Percentiles rank a stretch among this genome's conserved stretches.
phyloP scores from a whole-genome alignment of 2,329 filamentous ascomycete genomes.

The Dactylella cylindrospora region DNA sequence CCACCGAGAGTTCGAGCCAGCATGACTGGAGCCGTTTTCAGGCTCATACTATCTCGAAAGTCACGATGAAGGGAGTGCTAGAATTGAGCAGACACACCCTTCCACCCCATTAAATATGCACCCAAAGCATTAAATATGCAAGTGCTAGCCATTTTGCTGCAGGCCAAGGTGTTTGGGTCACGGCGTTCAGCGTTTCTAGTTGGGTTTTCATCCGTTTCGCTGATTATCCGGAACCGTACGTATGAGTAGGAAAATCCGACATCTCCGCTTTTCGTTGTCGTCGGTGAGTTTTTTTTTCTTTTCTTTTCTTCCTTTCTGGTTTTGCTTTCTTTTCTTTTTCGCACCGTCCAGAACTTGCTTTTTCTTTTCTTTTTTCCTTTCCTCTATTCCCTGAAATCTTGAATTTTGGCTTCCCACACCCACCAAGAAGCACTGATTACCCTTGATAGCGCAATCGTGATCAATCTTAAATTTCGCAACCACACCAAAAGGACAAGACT shows the following conservation, averaged over 20 bases:
- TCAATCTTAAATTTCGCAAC: slow-evolving; percentile 40
- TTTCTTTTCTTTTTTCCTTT: slow-evolving; percentile 5
- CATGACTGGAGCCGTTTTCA: no score
- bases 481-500: slow-evolving; percentile 18
- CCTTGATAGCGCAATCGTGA: slow-evolving; percentile 39
- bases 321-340: slow-evolving; percentile 1
- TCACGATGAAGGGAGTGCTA: no score
- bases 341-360: neutral
- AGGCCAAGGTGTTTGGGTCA: no score
- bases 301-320: no score
- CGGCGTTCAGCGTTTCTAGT: neutral
- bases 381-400: slow-evolving; percentile 11
- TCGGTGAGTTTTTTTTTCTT: neutral
- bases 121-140: no score
- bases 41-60: no score
- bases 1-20: no score
- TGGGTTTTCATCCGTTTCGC: slow-evolving; percentile 8
- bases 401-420: no score
- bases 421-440: no score
- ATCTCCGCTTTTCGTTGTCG: slow-evolving; percentile 14
- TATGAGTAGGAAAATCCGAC: slow-evolving; percentile 27
- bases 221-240: slow-evolving; percentile 29
- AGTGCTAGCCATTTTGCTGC: no score
- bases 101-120: no score
- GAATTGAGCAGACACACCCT: no score